phyloP scores from a whole-genome alignment of 2,329 filamentous ascomycete genomes.

The Orbilia javanica region DNA sequence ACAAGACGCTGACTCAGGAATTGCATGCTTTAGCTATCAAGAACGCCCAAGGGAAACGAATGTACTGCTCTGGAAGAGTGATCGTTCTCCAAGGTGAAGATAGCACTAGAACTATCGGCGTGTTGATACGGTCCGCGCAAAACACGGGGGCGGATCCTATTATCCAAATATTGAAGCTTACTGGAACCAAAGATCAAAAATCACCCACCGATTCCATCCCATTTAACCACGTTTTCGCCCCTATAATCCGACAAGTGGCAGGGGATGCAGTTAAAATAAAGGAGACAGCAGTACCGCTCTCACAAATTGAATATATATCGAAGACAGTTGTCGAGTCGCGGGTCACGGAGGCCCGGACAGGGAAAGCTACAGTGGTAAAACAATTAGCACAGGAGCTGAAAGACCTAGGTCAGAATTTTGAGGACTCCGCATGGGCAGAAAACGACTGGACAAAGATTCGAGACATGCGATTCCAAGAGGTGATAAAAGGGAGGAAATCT shows the following conservation, averaged over 20 bases:
- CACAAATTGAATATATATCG: slow-evolving; percentile 87
- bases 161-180: slow-evolving; percentile 60
- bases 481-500: slow-evolving; percentile 78
- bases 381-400: slow-evolving; percentile 77
- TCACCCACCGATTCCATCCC: slow-evolving; percentile 70
- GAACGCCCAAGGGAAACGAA: slow-evolving; percentile 84
- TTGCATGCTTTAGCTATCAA: slow-evolving; percentile 80
- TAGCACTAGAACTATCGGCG: slow-evolving; percentile 59
- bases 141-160: slow-evolving; percentile 72
- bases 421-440: slow-evolving; percentile 82
- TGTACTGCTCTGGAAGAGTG: slow-evolving; percentile 81
- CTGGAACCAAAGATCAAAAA: slow-evolving; percentile 59
- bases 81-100: slow-evolving; percentile 77
- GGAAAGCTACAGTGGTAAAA: slow-evolving; percentile 68
- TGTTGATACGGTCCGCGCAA: slow-evolving; percentile 68
- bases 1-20: slow-evolving; percentile 81
- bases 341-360: slow-evolving; percentile 65
- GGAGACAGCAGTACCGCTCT: slow-evolving; percentile 72
- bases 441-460: slow-evolving; percentile 84
- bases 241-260: slow-evolving; percentile 76
- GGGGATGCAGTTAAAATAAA: slow-evolving; percentile 76
- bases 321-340: slow-evolving; percentile 72
- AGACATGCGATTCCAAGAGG: slow-evolving; percentile 82
- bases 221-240: slow-evolving; percentile 79
- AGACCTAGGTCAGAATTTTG: slow-evolving; percentile 80